Evolutionary conservation across 768 basidiomycete species (phyloP).

Genomic region (Tulasnella sp.): DNA sequence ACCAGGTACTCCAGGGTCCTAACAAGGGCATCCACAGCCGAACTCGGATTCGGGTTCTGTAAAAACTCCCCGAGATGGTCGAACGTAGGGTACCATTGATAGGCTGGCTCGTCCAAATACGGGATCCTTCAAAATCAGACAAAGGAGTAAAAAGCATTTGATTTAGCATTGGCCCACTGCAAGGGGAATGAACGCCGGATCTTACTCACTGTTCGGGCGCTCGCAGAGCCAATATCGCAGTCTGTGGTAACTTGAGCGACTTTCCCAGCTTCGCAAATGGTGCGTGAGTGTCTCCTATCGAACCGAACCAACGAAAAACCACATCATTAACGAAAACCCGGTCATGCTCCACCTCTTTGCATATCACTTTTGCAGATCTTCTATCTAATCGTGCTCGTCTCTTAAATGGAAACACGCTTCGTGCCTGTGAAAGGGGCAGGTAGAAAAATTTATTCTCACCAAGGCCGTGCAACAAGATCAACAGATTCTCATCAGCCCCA

Average conservation of each 20-base stretch:
- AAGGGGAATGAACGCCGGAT: not conserved
- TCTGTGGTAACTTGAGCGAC: slow-evolving; percentile 78
- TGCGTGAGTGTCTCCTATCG: slow-evolving; percentile 65
- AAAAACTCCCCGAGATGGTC: slow-evolving; percentile 69
- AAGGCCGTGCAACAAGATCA: slow-evolving; percentile 78
- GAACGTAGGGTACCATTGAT: slow-evolving; percentile 82
- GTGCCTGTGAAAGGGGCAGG: not conserved
- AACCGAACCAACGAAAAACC: not conserved
- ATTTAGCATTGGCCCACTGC: not conserved
- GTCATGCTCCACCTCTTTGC: not conserved
- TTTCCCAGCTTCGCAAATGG: slow-evolving; percentile 71
- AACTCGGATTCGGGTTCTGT: slow-evolving; percentile 61
- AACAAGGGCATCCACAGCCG: slow-evolving; percentile 50
- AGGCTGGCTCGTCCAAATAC: slow-evolving; percentile 58
- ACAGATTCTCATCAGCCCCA: slow-evolving; percentile 76
- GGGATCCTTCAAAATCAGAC: slow-evolving; percentile 48
- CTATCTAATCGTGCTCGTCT: not conserved
- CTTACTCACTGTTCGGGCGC: slow-evolving; percentile 58
- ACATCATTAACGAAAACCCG: not conserved
- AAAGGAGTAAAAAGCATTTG: not conserved
- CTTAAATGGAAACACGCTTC: not conserved
- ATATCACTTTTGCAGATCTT: not conserved
- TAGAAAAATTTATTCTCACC: slow-evolving; percentile 42
- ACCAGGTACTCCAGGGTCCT: slow-evolving; percentile 51
- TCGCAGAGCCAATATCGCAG: slow-evolving; percentile 71